Conservation (phyloP, 208 protist genomes). For the Acanthamoeba divionensis region DNA sequence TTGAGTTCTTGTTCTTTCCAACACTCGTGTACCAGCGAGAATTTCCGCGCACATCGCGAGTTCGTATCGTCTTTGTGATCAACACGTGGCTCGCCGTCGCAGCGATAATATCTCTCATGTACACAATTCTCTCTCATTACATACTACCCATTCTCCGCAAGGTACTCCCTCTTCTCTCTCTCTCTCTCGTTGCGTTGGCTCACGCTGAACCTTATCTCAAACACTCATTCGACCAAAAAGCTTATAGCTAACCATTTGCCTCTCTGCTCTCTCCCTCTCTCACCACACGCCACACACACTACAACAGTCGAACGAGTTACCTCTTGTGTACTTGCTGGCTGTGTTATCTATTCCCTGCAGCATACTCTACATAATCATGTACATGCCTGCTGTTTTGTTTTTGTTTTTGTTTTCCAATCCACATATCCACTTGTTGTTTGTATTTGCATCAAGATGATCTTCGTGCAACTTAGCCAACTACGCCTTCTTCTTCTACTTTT, state of each 20-base stretch:
- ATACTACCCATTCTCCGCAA: slow-evolving; percentile 4
- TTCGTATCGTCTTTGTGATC: not conserved
- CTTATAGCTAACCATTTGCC: too few species aligned
- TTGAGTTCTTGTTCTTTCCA: not conserved
- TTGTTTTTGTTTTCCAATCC: too few species aligned
- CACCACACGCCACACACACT: too few species aligned
- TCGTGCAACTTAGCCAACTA: too few species aligned
- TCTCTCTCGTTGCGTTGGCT: too few species aligned
- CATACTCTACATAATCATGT: not conserved
- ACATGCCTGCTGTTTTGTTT: not conserved
- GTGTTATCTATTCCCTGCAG: not conserved
- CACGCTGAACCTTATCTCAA: too few species aligned
- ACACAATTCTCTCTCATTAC: not conserved
- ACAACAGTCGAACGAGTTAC: slow-evolving; percentile 12
- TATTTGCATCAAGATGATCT: too few species aligned
- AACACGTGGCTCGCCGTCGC: not conserved
- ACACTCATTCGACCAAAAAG: too few species aligned
- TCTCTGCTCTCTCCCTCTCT: too few species aligned
- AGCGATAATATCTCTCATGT: not conserved
- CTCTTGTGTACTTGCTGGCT: not conserved
- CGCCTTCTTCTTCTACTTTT: too few species aligned
- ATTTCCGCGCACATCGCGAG: not conserved
- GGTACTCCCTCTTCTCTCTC: not conserved
- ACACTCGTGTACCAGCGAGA: too few species aligned
- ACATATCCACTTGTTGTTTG: too few species aligned